These are phyloP conservation scores for Rhizomucor pusillus DNA, from an alignment of 371 early-diverging fungal species.

Conservation along the genomic window DNA sequence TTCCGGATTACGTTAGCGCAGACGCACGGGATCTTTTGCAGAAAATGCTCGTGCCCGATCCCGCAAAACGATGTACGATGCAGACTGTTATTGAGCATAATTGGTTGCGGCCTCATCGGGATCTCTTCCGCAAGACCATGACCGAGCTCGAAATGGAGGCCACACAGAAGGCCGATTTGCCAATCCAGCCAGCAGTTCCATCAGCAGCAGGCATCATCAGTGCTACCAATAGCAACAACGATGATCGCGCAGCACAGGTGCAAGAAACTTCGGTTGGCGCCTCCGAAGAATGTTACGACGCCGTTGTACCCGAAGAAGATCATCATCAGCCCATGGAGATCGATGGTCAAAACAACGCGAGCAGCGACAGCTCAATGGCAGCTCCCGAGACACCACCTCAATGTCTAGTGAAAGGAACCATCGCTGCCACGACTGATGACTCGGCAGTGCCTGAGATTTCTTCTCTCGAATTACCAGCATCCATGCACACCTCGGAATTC, in stretches of 20 bases:
- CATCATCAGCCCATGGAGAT: conserved; percentile 1
- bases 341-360: neutral
- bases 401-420: conserved; percentile 15
- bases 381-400: neutral
- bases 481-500: conserved; percentile 15
- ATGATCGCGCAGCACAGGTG: neutral
- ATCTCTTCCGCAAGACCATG: conserved; percentile 28
- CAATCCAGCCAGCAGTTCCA: conserved; percentile 9
- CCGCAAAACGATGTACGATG: conserved; percentile 83
- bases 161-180: conserved; percentile 17
- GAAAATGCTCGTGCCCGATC: conserved; percentile 92
- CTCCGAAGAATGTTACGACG: conserved; percentile 8
- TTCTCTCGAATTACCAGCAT: conserved; percentile 12
- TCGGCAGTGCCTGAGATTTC: conserved; percentile 13
- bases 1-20: conserved; percentile 85
- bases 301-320: conserved; percentile 2
- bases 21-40: conserved; percentile 82
- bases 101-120: conserved; percentile 52
- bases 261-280: conserved; percentile 9
- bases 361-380: neutral
- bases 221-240: neutral
- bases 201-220: no score
- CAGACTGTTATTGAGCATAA: conserved; percentile 82
- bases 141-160: conserved; percentile 20
- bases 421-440: conserved; percentile 11